Base-by-base conservation (phyloP, 1,284 basidiomycete genomes). In the Cryptococcus hybrid region DNA sequence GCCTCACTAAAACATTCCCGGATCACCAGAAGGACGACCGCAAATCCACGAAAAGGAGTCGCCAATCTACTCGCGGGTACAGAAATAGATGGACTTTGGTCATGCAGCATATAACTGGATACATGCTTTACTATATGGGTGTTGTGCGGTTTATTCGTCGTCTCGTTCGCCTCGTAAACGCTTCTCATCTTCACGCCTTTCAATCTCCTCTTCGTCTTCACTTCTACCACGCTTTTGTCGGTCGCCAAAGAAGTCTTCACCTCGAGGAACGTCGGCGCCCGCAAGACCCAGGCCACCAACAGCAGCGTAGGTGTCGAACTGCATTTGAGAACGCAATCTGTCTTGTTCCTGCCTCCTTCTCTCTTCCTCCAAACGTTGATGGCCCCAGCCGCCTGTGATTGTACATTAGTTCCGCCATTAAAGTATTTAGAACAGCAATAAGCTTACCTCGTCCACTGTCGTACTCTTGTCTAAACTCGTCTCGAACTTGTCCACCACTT, bases 391-490 rank as follows among this genome's bases (percentile, higher is more conserved):
- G 47, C 95, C 71, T 73, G 55, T 3, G 11, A 12, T 42, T 42
- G 40, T 42, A 42, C 40, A 30, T 13, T 40, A 36, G 15, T 36
- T 37, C 42, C 1, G 0, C 4, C 42, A 12, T 18, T 3, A 13
- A n/a, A 7, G 5, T 24, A 7, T 30, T 30, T 30, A 30, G 30
- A 30, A 30, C 30, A 30, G 30, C 30, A 30, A 30, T 30, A 7
- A 4, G 59, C 69, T 54, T 57, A 69, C 73, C 92, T 52, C 92
- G 85, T 35, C 92, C 92, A 53, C 92, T 89, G 74, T 98, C 94
- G 75, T 96, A 99, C 78, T 99, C 96, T 74, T 95, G 89, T 59
- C 96, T 80, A 75, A 97, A 96, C 74, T 99, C 96, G 75, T 99
- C 96, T 67, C 93, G 84, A 34, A 88, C 87, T 81, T 99, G 96